A percentile compares a stretch with the other conserved stretches of the same genome.
phyloP scores from a whole-genome alignment of 73 alveolate genomes.

The Paramecium sonneborni region DNA sequence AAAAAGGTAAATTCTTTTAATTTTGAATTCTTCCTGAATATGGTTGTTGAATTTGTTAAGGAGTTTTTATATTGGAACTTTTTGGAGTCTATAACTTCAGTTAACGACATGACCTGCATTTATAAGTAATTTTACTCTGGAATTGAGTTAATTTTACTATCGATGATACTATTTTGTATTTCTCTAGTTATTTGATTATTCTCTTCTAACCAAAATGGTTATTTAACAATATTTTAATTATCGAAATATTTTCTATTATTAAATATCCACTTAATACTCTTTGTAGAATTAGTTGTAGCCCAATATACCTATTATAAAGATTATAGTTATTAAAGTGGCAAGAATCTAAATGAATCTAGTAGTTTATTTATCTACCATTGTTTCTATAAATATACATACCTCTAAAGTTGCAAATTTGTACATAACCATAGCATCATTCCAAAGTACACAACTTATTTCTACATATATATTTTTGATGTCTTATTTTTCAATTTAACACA shows the following conservation, averaged over 20 bases:
- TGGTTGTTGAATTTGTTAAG: background rate
- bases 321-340: background rate
- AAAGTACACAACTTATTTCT: constrained; percentile 43
- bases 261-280: background rate
- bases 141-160: background rate
- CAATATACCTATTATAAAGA: constrained; percentile 20
- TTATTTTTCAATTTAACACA: background rate
- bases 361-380: background rate
- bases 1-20: background rate
- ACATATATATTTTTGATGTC: constrained; percentile 7
- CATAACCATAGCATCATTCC: constrained; percentile 54
- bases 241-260: constrained; percentile 28
- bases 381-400: background rate
- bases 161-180: background rate
- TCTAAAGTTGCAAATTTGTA: constrained; percentile 29
- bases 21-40: background rate
- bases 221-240: constrained; percentile 21
- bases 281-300: constrained; percentile 17
- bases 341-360: constrained; percentile 1
- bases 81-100: background rate
- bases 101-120: background rate
- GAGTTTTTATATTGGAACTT: background rate
- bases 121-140: constrained; percentile 19
- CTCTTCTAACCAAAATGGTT: constrained; percentile 41
- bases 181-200: background rate